Base-by-base conservation (phyloP, 164 flowering plant species). In the Platanus orientalis region DNA sequence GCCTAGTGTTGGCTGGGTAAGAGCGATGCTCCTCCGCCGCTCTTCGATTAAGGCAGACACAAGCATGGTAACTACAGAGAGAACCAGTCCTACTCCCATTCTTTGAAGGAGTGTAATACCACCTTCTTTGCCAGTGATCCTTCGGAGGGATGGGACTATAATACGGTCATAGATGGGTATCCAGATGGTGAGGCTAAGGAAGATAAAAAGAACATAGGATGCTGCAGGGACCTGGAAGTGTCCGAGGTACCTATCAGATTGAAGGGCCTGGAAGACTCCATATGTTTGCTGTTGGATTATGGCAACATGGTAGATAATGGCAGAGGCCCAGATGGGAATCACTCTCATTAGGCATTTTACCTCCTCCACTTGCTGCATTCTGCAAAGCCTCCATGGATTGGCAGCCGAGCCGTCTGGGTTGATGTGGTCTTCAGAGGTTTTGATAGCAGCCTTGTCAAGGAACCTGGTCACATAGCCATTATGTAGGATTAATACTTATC, bases 301-400 rank as follows among this genome's bases (percentile, higher is more conserved):
- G 0, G 80, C 63, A 0, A 75, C 62, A 52, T 56, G 70, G 78
- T 58, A 84, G 19, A 86, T 47, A 16, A 81, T 67, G 54, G 75
- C 77, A 10, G 89, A 52, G 4, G 67, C 68, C 85, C 89, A 93
- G 23, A 93, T 80, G 7, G 98, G 97, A 1, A 90, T 56, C 23
- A 90, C 78, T 67, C 92, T 75, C 6, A 84, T 11, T 16, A 93
- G 10, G 73, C 97, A 87, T 60, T 93, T 93, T 34, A 78, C 76
- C 69, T 90, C 92, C 69, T 93, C 98, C 14, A 85, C 84, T 67
- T 87, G 88, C 65, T 93, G 96, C 68, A 87, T 59, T 5, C 73
- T 73, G 80, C 87, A 73, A 1, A 93, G 87, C 47, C 66, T 74
- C 98, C 98, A 90, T 29, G 89, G 87, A 67, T 90, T 54, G 0